Evolutionary conservation across 345 rosid species (phyloP).

Genomic region (Rhizophora mangle): DNA sequence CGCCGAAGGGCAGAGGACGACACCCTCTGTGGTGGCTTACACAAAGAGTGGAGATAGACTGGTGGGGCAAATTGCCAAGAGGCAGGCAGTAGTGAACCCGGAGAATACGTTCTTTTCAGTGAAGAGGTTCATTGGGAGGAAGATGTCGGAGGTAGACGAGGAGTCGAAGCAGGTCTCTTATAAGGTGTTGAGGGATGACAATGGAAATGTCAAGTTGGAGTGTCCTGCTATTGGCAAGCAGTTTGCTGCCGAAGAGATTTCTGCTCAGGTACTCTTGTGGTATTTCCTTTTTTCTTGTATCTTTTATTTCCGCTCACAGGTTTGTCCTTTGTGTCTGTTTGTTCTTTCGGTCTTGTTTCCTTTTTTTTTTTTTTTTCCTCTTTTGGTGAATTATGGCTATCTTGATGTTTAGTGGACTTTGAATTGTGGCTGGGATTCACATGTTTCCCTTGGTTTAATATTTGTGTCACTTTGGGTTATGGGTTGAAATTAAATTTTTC

Average conservation of each 20-base stretch:
- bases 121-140: constrained; percentile 97
- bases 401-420: no score
- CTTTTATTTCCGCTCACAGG: no score
- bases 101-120: constrained; percentile 98
- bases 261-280: constrained; percentile 70
- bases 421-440: no score
- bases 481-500: no score
- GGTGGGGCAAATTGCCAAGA: constrained; percentile 95
- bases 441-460: no score
- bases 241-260: constrained; percentile 96
- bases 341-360: no score
- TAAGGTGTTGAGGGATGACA: constrained; percentile 78
- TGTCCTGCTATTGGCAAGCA: constrained; percentile 91
- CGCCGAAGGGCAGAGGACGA: constrained; percentile 96
- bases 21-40: constrained; percentile 96
- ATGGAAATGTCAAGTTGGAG: constrained; percentile 90
- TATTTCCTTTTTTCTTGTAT: no score
- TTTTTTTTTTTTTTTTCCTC: no score
- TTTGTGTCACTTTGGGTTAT: no score
- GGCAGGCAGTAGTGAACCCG: constrained; percentile 98
- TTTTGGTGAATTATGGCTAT: no score
- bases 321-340: no score
- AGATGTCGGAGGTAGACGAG: constrained; percentile 91
- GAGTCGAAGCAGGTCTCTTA: constrained; percentile 94
- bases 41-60: constrained; percentile 82